These are phyloP conservation scores for Ottelia alismoides DNA, from an alignment of 106 monocot species.

Conservation along the genomic window DNA sequence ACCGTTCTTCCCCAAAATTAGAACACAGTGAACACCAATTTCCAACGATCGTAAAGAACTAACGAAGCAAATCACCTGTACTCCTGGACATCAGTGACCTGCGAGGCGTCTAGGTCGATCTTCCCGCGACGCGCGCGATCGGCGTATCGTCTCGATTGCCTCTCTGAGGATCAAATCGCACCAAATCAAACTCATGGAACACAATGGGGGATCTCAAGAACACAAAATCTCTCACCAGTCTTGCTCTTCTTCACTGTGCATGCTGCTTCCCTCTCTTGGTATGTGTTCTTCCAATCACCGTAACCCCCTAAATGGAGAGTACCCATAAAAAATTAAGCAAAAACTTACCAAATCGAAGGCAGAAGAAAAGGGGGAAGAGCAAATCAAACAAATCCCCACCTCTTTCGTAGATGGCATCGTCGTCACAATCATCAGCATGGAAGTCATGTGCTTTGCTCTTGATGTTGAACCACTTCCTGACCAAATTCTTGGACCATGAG, in stretches of 20 bases:
- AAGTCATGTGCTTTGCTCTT: slow-evolving; percentile 88
- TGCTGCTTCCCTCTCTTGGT: slow-evolving; percentile 55
- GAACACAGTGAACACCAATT: background rate
- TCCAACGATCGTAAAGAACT: background rate
- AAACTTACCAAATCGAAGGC: background rate
- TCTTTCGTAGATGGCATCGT: too few species aligned
- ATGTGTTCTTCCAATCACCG: slow-evolving; percentile 52
- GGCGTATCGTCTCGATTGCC: slow-evolving; percentile 24
- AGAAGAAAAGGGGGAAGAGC: background rate
- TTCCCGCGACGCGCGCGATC: slow-evolving; percentile 29
- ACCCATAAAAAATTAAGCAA: slow-evolving; percentile 4
- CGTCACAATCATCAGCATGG: slow-evolving; percentile 52
- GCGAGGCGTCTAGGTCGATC: slow-evolving; percentile 38
- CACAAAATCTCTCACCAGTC: slow-evolving; percentile 72
- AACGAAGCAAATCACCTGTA: slow-evolving; percentile 31
- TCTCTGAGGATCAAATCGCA: slow-evolving; percentile 49
- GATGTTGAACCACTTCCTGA: slow-evolving; percentile 96
- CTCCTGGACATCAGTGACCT: slow-evolving; percentile 46
- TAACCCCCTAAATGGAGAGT: slow-evolving; percentile 24
- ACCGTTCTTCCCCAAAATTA: background rate
- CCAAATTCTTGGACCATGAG: slow-evolving; percentile 89
- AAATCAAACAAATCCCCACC: slow-evolving; percentile 24
- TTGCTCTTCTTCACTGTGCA: slow-evolving; percentile 76
- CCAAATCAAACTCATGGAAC: too few species aligned
- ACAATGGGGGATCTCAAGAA: too few species aligned